These are phyloP conservation scores for Hypoxylon trugodes DNA, from an alignment of 495 filamentous ascomycete species.

Conservation along the genomic window DNA sequence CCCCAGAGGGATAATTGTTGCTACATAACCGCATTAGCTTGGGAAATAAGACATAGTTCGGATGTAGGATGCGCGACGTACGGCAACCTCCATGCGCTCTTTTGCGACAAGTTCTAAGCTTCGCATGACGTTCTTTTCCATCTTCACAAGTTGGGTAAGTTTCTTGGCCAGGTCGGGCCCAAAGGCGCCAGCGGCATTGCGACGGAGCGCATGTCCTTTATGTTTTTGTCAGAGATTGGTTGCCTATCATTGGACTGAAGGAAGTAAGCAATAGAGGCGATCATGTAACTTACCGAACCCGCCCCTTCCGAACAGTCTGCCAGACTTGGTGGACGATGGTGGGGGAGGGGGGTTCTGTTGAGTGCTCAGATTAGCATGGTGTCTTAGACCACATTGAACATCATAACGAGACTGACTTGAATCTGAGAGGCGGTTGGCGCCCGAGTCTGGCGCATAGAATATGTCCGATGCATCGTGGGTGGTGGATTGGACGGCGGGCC, in stretches of 20 bases:
- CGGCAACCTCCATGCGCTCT: conserved; percentile 97
- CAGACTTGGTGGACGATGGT: conserved; percentile 86
- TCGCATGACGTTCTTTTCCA: conserved; percentile 99
- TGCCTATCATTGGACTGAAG: background rate
- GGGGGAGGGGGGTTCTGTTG: conserved; percentile 95
- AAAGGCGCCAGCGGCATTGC: conserved; percentile 89
- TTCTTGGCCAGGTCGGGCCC: conserved; percentile 97
- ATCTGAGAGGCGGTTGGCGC: conserved; percentile 77
- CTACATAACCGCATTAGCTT: conserved; percentile 60
- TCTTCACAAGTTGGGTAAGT: conserved; percentile 96
- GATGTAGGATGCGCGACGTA: conserved; percentile 57
- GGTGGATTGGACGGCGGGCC: conserved; percentile 8
- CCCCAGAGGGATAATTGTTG: conserved; percentile 99
- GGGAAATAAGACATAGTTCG: background rate
- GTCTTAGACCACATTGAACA: conserved; percentile 12
- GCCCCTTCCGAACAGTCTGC: conserved; percentile 83
- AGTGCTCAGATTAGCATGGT: conserved; percentile 17
- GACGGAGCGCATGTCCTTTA: conserved; percentile 92
- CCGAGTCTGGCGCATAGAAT: conserved; percentile 97
- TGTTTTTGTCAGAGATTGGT: conserved; percentile 26
- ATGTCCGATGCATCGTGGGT: conserved; percentile 89
- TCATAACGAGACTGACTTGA: conserved; percentile 45
- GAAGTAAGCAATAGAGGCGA: background rate
- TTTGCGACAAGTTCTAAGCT: conserved; percentile 94
- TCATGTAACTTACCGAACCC: conserved; percentile 71